Evolutionary conservation across 106 monocot species (phyloP), one percentile per base, ranked within the genome.

Genomic region (Apostasia ramifera): DNA sequence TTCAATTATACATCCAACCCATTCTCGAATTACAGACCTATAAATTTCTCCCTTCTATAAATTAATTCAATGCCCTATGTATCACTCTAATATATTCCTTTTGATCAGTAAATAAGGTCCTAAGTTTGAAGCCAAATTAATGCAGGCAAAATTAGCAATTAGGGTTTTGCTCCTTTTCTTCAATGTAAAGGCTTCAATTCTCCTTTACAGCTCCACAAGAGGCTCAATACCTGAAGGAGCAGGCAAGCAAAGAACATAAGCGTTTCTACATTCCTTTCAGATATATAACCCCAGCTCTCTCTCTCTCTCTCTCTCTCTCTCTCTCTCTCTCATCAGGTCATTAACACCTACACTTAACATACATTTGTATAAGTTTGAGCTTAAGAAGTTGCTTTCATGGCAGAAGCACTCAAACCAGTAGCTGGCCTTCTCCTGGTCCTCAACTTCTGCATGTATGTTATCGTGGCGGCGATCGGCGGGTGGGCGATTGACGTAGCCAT

Each of bases 381-480:
- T 57, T 1, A 57, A n/a, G 11, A 4, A n/a, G 4, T 57, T 44
- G 10, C 3, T 12, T 12, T 44, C 15, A 62, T 62, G 62, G 68
- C 52, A 53, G 67, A 5, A 53, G 12, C 11, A 1, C 42, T 83
- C 39, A 86, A 75, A 75, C 77, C 86, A 4, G 50, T 80, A 0
- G 81, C 78, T 3, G 4, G 70, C 46, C 55, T 86, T 59, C 92
- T 92, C 14, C 81, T 92, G 3, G 44, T 83, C 13, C 88, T 92
- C 46, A 92, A 92, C 67, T 79, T 88, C 55, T 88, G 80, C 83
- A 92, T 92, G 92, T 92, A 86, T 57, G 40, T 70, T 56, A 81
- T 83, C 10, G 80, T 92, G 0, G 70, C 81, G 0, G 54, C 74
- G 55, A 67, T 92, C 15, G 92, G 81, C 44, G 92, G 92, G 49